Percentiles rank a stretch among this genome's conserved stretches.
Evolutionary conservation across 805 yeast species (phyloP).

Genomic region (Sugiyamaella valdiviana): DNA sequence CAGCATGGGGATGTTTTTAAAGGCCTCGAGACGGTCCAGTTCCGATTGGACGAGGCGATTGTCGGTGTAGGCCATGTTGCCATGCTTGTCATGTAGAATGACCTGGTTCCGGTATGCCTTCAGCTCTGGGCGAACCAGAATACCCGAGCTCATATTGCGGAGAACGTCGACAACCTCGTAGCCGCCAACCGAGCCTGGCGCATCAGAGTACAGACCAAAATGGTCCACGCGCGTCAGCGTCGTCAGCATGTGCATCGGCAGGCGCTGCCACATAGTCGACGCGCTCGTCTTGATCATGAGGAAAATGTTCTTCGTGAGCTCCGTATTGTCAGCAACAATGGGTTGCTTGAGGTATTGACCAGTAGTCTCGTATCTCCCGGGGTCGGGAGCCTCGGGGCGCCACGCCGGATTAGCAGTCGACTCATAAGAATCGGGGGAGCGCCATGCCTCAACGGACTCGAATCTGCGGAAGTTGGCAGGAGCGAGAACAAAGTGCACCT

Average conservation of each 20-base stretch:
- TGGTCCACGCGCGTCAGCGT: constrained; percentile 30
- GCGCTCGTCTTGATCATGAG: constrained; percentile 35
- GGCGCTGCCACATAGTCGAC: constrained; percentile 30
- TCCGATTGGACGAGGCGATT: constrained; percentile 8
- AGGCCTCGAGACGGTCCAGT: constrained; percentile 34
- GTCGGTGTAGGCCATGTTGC: constrained; percentile 18
- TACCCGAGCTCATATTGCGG: constrained; percentile 18
- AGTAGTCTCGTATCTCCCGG: constrained; percentile 1
- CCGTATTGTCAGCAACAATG: constrained; percentile 22
- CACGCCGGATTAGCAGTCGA: constrained; percentile 1
- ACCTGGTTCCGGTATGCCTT: constrained; percentile 24
- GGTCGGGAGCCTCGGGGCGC: constrained; percentile 1
- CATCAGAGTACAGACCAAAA: constrained; percentile 33
- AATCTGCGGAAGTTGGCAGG: constrained; percentile 1
- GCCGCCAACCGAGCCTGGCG: constrained; percentile 29
- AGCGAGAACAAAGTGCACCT: background rate
- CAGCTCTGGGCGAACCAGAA: constrained; percentile 16
- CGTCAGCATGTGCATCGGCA: constrained; percentile 33
- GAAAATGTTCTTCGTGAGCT: constrained; percentile 24
- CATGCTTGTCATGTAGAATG: constrained; percentile 21
- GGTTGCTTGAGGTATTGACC: constrained; percentile 21
- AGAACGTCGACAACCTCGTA: constrained; percentile 31
- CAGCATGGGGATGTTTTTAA: constrained; percentile 35
- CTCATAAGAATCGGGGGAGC: constrained; percentile 10
- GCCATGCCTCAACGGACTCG: constrained; percentile 11